These are phyloP conservation scores for Ramichloridium luteum DNA, from an alignment of 2,329 filamentous ascomycete genomes.

Conservation along the genomic window DNA sequence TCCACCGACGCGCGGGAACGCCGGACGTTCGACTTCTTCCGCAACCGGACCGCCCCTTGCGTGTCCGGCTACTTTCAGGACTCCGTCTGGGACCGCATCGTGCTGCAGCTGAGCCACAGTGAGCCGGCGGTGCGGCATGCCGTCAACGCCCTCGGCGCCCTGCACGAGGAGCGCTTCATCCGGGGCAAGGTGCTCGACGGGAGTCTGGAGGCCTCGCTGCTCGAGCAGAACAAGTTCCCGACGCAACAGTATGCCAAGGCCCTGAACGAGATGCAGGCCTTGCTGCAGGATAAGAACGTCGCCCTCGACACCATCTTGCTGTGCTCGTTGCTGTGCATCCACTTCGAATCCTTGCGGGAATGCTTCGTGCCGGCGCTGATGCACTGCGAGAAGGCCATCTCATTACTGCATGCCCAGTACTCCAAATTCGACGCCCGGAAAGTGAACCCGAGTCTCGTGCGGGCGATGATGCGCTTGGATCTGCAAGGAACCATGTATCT, in stretches of 20 bases:
- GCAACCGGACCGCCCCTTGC: conserved; percentile 15
- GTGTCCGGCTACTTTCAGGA: conserved; percentile 23
- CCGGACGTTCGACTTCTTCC: conserved; percentile 22
- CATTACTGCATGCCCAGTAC: conserved; percentile 15
- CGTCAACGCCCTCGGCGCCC: conserved; percentile 21
- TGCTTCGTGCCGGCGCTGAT: conserved; percentile 21
- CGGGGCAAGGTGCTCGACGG: conserved; percentile 7
- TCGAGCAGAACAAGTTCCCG: conserved; percentile 18
- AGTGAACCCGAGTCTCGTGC: conserved; percentile 18
- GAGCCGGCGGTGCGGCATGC: conserved; percentile 24
- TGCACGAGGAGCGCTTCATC: conserved; percentile 20
- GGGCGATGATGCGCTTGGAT: conserved; percentile 22
- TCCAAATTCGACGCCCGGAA: conserved; percentile 13
- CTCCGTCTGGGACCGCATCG: conserved; percentile 18
- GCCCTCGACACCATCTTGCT: conserved; percentile 20
- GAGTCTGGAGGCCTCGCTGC: conserved; percentile 12
- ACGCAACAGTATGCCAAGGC: conserved; percentile 22
- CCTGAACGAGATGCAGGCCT: conserved; percentile 18
- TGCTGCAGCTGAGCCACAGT: conserved; percentile 21
- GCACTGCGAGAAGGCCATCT: conserved; percentile 23
- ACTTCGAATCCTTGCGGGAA: conserved; percentile 24
- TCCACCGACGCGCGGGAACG: conserved; percentile 17
- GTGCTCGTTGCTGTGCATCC: conserved; percentile 22
- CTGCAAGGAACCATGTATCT: conserved; percentile 20
- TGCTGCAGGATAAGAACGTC: conserved; percentile 14